Base-by-base conservation (phyloP, 1,284 basidiomycete species). In the Lentinus polychrous region DNA sequence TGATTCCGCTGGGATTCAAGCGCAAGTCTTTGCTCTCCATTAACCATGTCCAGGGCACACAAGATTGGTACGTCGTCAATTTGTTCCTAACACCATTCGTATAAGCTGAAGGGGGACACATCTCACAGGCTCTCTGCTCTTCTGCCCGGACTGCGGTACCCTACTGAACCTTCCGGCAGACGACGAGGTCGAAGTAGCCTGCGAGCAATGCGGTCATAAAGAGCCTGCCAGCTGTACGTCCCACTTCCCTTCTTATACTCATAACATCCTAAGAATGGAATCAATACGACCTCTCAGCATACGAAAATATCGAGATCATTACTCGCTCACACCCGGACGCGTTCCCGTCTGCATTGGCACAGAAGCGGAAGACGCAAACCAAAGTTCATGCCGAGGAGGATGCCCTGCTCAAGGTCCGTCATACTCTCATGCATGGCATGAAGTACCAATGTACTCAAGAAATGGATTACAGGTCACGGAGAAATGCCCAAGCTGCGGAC, bases 291-390 rank as follows among this genome's bases (percentile, higher is more conserved):
- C 14, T 15, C 38, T 20, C 32, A 98, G 95, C 93, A 5, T 98
- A 96, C 65, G 94, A 98, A 62, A 89, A 94, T 63, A 86, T 89
- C 31, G 81, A 89, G 55, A 93, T 96, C 50, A 83, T 86, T 43
- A 99, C 95, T 0, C 83, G 81, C 35, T 96, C 94, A 1, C 89
- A 94, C 54, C 87, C 92, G 0, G 88, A 93, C 52, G 95, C 95
- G 7, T 98, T 99, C 67, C 95, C 95, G 0, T 94, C 91, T 20
- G 78, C 84, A 0, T 68, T 99, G 51, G 75, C 86, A 56, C 89
- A 93, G 57, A 93, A 93, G 63, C 78, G 94, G 45, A 94, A 94
- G 62, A 95, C 93, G 0, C 89, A 91, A 67, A 94, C 91, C 20
- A 87, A 90, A 60, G 70, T 79, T 27, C 85, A 91, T 55, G 86